These are phyloP conservation scores for Pseudopithomyces chartarum DNA, from an alignment of 2,329 filamentous ascomycete species.

Conservation along the genomic window DNA sequence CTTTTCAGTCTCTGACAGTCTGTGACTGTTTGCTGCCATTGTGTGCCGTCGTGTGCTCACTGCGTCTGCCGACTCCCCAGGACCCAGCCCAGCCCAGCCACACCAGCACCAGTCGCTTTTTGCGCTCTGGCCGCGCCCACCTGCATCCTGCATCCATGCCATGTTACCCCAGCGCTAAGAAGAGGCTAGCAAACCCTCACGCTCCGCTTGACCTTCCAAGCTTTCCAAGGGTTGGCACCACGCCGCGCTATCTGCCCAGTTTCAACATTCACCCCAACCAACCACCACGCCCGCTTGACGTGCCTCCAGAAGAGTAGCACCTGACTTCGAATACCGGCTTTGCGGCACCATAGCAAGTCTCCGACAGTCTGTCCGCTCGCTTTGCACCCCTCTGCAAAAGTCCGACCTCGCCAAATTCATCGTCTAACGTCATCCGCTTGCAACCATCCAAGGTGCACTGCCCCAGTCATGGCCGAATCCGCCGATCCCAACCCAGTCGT, in stretches of 20 bases:
- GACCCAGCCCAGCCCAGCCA: no score
- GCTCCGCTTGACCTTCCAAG: conserved; percentile 10
- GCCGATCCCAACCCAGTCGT: conserved; percentile 57
- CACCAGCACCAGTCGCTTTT: neutral
- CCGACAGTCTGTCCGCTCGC: conserved; percentile 13
- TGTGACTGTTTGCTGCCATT: no score
- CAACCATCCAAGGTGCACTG: conserved; percentile 26
- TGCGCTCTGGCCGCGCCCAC: neutral
- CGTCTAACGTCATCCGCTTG: conserved; percentile 29
- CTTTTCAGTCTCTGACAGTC: neutral
- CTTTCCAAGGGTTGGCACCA: conserved; percentile 6
- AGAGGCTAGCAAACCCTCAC: conserved; percentile 2
- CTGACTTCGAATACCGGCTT: conserved; percentile 15
- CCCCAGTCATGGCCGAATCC: conserved; percentile 42
- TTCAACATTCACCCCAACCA: conserved; percentile 1
- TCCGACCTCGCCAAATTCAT: conserved; percentile 10
- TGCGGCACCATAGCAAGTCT: conserved; percentile 4
- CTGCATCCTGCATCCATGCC: neutral
- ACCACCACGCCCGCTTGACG: conserved; percentile 8
- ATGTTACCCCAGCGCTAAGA: conserved; percentile 23
- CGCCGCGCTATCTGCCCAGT: neutral
- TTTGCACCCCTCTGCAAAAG: conserved; percentile 8
- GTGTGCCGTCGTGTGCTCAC: no score
- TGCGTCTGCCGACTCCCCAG: no score
- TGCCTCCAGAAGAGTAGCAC: conserved; percentile 18